Percentiles rank a stretch among this genome's conserved stretches.
These are phyloP conservation scores for Rhodotorula mucilaginosa DNA, from an alignment of 1,284 basidiomycete genomes.

Conservation along the genomic window DNA sequence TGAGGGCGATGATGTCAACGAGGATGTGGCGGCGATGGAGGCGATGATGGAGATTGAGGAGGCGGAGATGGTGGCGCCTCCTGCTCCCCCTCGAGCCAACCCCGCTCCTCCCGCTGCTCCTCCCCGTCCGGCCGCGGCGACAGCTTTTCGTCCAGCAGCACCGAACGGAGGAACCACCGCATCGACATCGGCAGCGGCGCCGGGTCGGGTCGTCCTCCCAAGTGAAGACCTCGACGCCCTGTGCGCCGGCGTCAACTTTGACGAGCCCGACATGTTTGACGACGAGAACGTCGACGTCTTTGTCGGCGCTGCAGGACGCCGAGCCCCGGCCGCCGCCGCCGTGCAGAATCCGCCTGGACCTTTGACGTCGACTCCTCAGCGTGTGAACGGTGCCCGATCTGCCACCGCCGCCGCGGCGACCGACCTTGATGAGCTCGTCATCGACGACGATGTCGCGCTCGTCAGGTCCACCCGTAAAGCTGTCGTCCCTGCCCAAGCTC, in stretches of 20 bases:
- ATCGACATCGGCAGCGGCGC: background rate
- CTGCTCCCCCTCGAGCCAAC: too few species aligned
- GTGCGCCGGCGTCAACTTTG: slow-evolving; percentile 11
- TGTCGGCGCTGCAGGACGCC: background rate
- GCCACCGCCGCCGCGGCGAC: background rate
- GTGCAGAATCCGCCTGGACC: background rate
- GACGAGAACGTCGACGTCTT: slow-evolving; percentile 12
- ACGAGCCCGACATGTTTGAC: background rate
- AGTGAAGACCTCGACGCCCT: background rate
- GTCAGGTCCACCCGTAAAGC: background rate
- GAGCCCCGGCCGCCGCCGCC: background rate
- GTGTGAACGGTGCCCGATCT: background rate
- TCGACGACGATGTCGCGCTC: background rate
- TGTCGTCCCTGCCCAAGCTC: background rate
- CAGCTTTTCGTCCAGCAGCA: too few species aligned
- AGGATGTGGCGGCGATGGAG: background rate
- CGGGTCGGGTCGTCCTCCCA: background rate
- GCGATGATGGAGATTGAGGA: too few species aligned
- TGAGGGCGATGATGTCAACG: background rate
- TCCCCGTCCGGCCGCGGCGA: background rate
- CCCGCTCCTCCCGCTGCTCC: too few species aligned
- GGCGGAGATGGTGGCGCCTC: too few species aligned
- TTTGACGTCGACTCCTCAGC: too few species aligned
- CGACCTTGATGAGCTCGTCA: slow-evolving; percentile 7
- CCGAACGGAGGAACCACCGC: background rate